Base-by-base conservation (phyloP, 2,329 filamentous ascomycete species). In the Alternaria sp. region DNA sequence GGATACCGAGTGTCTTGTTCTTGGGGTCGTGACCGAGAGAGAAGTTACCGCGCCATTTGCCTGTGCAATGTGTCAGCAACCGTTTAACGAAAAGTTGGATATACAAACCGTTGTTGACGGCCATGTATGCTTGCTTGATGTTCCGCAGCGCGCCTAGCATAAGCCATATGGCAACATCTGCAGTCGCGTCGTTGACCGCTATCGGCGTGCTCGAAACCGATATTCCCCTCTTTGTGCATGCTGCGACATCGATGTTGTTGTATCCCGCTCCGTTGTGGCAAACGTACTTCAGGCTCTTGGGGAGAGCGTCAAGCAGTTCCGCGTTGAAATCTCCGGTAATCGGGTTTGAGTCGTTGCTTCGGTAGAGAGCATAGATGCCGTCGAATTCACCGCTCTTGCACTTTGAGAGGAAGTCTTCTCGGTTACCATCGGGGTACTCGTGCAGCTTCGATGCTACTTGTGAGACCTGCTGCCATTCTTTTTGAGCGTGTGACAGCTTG, bases 191-290 rank as follows among this genome's bases (percentile, higher is more conserved):
- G 46, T 86, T 83, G 25, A 85, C 83, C 1, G 83, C 83, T 32
- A 83, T 80, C 0, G 83, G 83, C 3, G 82, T 84, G 64, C 83
- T 78, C 66, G 81, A 81, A n/a, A 84, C 79, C 1, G 73, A 69
- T 25, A 85, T 84, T 3, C 79, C 79, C 67, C 68, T 81, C 65
- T 81, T 74, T 25, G 84, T 85, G 74, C 86, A 88, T 21, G 83
- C 84, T 1, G 80, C 74, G 13, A 88, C 80, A 61, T 89, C 86
- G 51, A 89, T 84, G 68, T 88, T 88, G 72, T 89, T 87, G 75
- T 89, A 89, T 5, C 87, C 87, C 2, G 87, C 87, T 15, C 87
- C 82, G 54, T 83, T 83, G 67, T 84, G 83, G 57, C 80, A 81
- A 23, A 83, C 80, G 64, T 77, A 83, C 54, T 81, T 83, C 55